Percentiles rank a stretch among this genome's conserved stretches.
phyloP scores from a whole-genome alignment of 1,139 yeast genomes.

The Eremothecium cymbalariae region DNA sequence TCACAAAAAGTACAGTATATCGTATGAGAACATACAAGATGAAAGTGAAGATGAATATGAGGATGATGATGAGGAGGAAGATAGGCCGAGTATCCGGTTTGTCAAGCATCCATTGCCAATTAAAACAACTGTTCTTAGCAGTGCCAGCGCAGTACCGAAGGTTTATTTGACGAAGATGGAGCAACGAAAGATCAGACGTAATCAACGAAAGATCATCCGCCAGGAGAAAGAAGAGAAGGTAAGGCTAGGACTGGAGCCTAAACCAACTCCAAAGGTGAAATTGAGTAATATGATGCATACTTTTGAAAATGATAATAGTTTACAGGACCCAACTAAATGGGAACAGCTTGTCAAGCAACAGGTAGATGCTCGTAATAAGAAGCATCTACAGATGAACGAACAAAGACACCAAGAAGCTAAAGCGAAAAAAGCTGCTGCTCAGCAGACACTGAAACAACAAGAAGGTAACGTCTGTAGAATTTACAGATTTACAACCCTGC shows the following conservation, averaged over 20 bases:
- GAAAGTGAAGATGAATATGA: conserved; percentile 24
- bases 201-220: conserved; percentile 54
- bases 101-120: conserved; percentile 78
- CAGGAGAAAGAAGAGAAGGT: conserved; percentile 73
- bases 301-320: conserved; percentile 69
- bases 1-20: conserved; percentile 18
- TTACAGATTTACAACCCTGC: conserved; percentile 46
- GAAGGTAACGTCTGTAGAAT: conserved; percentile 46
- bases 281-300: conserved; percentile 78
- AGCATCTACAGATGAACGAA: conserved; percentile 56
- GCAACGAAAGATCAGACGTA: conserved; percentile 62
- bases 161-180: conserved; percentile 71
- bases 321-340: conserved; percentile 80
- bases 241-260: conserved; percentile 71
- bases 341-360: conserved; percentile 66
- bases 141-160: conserved; percentile 38
- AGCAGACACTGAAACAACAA: background rate
- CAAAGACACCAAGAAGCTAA: conserved; percentile 36
- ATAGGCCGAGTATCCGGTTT: conserved; percentile 34
- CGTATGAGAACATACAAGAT: conserved; percentile 12
- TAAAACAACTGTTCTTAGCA: conserved; percentile 48
- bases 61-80: conserved; percentile 13
- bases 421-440: conserved; percentile 12
- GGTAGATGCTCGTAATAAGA: conserved; percentile 51
- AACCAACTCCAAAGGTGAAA: conserved; percentile 86